Evolutionary conservation across 192 early-diverging fungal genomes (phyloP).

Genomic region (Piromyces sp.): DNA sequence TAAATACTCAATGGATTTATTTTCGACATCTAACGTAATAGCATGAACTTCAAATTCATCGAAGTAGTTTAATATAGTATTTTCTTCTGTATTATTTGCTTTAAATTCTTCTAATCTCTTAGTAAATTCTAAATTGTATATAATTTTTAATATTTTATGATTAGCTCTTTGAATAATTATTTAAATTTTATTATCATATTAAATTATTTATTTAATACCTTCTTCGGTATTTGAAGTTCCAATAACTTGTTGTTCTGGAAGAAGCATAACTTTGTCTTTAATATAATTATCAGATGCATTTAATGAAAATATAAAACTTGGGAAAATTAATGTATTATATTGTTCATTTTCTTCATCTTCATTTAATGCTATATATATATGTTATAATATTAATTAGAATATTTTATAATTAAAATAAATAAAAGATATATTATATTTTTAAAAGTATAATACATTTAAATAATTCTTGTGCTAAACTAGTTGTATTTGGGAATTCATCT

Average conservation of each 20-base stretch:
- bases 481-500: slow-evolving; percentile 27
- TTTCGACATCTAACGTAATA: slow-evolving; percentile 14
- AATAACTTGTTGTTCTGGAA: slow-evolving; percentile 25
- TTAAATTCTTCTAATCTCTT: slow-evolving; percentile 30
- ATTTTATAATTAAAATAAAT: background rate
- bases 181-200: too few species aligned
- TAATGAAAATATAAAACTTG: slow-evolving; percentile 29
- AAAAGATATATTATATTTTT: too few species aligned
- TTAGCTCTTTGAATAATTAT: too few species aligned
- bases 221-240: slow-evolving; percentile 36
- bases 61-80: slow-evolving; percentile 37
- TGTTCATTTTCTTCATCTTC: slow-evolving; percentile 39
- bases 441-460: slow-evolving; percentile 25
- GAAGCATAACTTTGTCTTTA: slow-evolving; percentile 33
- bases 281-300: slow-evolving; percentile 30
- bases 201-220: too few species aligned
- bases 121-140: slow-evolving; percentile 7
- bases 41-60: slow-evolving; percentile 42
- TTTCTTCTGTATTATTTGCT: slow-evolving; percentile 29
- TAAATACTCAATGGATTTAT: slow-evolving; percentile 9
- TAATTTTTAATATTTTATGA: too few species aligned
- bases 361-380: slow-evolving; percentile 5
- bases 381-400: too few species aligned
- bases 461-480: slow-evolving; percentile 24
- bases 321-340: slow-evolving; percentile 8